phyloP scores from a whole-genome alignment of 768 basidiomycete genomes.

The Exidia glandulosa region DNA sequence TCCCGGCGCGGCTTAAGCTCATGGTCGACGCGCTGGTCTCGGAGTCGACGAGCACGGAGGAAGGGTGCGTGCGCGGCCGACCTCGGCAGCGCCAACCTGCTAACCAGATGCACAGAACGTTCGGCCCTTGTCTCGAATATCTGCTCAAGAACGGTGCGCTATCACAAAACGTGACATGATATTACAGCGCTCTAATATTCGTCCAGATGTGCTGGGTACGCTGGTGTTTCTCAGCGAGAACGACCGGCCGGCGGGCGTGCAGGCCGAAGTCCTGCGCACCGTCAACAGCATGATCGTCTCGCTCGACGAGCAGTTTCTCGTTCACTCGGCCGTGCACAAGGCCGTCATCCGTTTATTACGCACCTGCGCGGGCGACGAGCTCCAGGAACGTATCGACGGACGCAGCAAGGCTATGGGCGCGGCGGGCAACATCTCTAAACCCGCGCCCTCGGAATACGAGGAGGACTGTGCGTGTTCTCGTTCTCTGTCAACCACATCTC shows the following conservation, averaged over 20 bases:
- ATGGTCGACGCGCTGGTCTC: slow-evolving; percentile 81
- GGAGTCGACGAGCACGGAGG: slow-evolving; percentile 77
- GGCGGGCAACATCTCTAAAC: slow-evolving; percentile 54
- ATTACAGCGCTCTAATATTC: background rate
- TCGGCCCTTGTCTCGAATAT: slow-evolving; percentile 85
- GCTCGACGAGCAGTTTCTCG: slow-evolving; percentile 86
- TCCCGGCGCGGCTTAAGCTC: slow-evolving; percentile 60
- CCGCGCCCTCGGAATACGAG: slow-evolving; percentile 80
- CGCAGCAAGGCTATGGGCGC: slow-evolving; percentile 66
- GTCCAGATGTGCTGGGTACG: slow-evolving; percentile 67
- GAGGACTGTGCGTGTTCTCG: slow-evolving; percentile 57
- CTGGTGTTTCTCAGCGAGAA: slow-evolving; percentile 79
- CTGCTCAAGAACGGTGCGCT: slow-evolving; percentile 75
- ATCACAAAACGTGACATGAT: background rate
- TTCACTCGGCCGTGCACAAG: slow-evolving; percentile 82
- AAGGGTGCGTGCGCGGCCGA: slow-evolving; percentile 66
- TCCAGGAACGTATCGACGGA: slow-evolving; percentile 81
- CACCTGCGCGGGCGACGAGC: slow-evolving; percentile 84
- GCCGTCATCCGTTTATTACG: slow-evolving; percentile 77
- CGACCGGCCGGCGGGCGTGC: slow-evolving; percentile 82
- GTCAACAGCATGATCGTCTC: slow-evolving; percentile 88
- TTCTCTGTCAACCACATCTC: slow-evolving; percentile 3
- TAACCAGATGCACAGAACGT: no score
- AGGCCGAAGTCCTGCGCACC: slow-evolving; percentile 76
- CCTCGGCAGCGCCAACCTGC: background rate